Conservation (phyloP, 768 basidiomycete species). For the Tubosaeta sp. region DNA sequence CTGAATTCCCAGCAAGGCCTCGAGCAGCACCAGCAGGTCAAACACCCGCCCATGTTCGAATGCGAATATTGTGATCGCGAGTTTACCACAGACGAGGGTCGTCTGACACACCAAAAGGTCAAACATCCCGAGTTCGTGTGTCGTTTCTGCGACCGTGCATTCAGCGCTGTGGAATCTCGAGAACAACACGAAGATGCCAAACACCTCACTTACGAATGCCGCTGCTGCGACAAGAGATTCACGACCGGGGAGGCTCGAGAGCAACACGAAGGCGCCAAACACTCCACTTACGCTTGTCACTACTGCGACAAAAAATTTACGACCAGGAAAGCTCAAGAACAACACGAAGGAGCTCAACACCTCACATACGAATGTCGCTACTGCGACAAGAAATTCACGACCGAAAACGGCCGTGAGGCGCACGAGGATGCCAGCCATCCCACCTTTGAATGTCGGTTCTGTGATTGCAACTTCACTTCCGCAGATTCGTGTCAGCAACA, state of each 20-base stretch:
- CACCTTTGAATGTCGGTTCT: slow-evolving; percentile 10
- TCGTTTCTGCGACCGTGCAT: neutral
- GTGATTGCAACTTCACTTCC: slow-evolving; percentile 8
- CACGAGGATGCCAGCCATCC: slow-evolving; percentile 5
- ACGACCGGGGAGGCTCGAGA: neutral
- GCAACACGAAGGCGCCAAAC: neutral
- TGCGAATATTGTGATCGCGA: slow-evolving; percentile 6
- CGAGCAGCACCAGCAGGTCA: slow-evolving; percentile 7
- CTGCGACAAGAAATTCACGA: slow-evolving; percentile 4
- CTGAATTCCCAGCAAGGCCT: slow-evolving; percentile 8
- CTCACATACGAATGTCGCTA: neutral
- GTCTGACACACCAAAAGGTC: slow-evolving; percentile 1
- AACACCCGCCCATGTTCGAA: neutral
- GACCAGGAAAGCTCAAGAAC: too few relatives aligned
- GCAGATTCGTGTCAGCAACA: slow-evolving; percentile 7
- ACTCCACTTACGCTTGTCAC: too few relatives aligned
- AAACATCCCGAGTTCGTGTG: slow-evolving; percentile 8
- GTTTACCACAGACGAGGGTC: slow-evolving; percentile 1
- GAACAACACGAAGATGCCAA: too few relatives aligned
- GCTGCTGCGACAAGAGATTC: slow-evolving; percentile 1
- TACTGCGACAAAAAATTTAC: too few relatives aligned
- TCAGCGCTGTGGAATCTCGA: neutral
- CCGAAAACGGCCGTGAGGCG: neutral
- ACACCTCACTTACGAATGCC: slow-evolving; percentile 1
- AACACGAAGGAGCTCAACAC: too few relatives aligned